Conservation (phyloP, 1,139 yeast genomes). For the Diutina mesorugosa region DNA sequence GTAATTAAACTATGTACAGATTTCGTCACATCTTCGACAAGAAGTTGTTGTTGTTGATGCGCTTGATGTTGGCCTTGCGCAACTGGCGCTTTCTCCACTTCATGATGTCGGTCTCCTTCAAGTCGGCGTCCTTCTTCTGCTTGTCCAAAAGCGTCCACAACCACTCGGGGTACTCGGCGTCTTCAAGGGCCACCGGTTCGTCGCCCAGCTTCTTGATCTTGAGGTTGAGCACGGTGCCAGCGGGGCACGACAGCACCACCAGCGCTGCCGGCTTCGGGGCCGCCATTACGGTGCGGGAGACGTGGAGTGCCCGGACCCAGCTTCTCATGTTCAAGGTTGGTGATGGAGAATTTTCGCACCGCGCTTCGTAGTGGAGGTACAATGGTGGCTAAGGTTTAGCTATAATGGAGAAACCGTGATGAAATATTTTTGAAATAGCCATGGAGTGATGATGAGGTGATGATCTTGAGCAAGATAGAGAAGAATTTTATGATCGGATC, state of each 20-base stretch:
- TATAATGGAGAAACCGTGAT: no score
- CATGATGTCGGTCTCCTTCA: conserved; percentile 47
- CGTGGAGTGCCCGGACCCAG: background rate
- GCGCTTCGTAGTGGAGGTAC: background rate
- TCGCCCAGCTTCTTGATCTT: conserved; percentile 68
- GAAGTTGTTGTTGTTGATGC: conserved; percentile 72
- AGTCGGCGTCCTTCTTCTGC: conserved; percentile 36
- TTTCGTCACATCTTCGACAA: conserved; percentile 11
- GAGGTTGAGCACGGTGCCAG: conserved; percentile 73
- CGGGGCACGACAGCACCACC: conserved; percentile 33
- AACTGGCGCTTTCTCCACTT: conserved; percentile 58
- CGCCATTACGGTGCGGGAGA: conserved; percentile 4
- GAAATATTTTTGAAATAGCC: no score
- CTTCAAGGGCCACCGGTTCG: conserved; percentile 85
- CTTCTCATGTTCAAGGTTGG: background rate
- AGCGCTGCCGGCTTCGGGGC: conserved; percentile 2
- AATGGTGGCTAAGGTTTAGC: no score
- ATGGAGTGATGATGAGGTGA: no score
- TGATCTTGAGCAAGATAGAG: no score
- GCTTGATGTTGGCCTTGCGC: conserved; percentile 51
- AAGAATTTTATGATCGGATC: no score
- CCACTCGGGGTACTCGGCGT: conserved; percentile 89
- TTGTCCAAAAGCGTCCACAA: conserved; percentile 80
- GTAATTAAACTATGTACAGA: background rate
- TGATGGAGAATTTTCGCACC: background rate